A percentile compares a stretch with the other conserved stretches of the same genome.
Evolutionary conservation across 1,284 basidiomycete genomes (phyloP).

Genomic region (Schizopora paradoxa): DNA sequence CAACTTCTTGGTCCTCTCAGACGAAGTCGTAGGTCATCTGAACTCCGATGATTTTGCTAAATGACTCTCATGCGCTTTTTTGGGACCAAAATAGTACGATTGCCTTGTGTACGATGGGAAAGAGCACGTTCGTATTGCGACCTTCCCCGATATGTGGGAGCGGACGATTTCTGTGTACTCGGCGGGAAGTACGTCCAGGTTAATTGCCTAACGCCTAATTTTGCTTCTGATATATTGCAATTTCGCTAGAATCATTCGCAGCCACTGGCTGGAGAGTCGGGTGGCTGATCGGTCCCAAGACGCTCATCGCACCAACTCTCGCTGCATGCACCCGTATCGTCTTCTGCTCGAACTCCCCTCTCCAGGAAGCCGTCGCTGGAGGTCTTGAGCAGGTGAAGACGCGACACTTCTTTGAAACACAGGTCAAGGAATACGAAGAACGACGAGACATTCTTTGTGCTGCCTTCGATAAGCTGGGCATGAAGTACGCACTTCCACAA

Average conservation of each 20-base stretch:
- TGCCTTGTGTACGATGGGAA: conserved; percentile 85
- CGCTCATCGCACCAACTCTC: conserved; percentile 81
- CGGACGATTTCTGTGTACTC: conserved; percentile 81
- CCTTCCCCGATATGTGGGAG: conserved; percentile 97
- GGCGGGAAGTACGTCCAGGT: conserved; percentile 58
- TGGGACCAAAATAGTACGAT: no score
- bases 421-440: conserved; percentile 77
- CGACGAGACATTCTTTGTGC: conserved; percentile 70
- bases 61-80: conserved; percentile 8
- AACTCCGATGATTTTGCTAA: conserved; percentile 2
- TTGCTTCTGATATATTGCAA: conserved; percentile 1
- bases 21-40: conserved; percentile 79
- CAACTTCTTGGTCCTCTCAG: conserved; percentile 89
- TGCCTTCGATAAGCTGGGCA: conserved; percentile 79
- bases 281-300: conserved; percentile 87
- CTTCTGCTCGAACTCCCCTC: conserved; percentile 88
- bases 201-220: conserved; percentile 5
- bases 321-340: conserved; percentile 92
- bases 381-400: conserved; percentile 76
- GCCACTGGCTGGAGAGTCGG: conserved; percentile 98
- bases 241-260: conserved; percentile 80
- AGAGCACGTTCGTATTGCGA: conserved; percentile 89
- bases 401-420: conserved; percentile 76
- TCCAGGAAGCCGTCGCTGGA: conserved; percentile 87
- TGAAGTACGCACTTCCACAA: conserved; percentile 85